Evolutionary conservation across 768 basidiomycete genomes (phyloP), one percentile per base, ranked within the genome.

Genomic region (Lanmaoa pseudosensibilis): DNA sequence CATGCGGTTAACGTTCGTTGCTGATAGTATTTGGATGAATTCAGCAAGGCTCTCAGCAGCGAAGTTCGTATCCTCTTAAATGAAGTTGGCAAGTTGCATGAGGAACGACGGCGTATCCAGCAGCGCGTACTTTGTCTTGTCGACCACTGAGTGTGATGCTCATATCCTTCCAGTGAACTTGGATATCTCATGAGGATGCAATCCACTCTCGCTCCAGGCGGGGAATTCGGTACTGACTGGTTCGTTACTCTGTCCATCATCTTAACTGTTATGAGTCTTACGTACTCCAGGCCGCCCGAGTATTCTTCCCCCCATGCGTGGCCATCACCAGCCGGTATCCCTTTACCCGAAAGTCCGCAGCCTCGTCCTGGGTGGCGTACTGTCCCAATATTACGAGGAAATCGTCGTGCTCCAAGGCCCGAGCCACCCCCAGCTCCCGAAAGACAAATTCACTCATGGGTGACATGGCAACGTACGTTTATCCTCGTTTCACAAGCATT

Each of bases 191-290:
- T 91, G 50, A 76, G 75, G 57, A 75, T 86, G 76, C 83, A 81
- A 67, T 78, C 86, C 37, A 86, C 87, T 67, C 86, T 89, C 65
- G 84, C 83, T 4, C 82, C 87, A 25, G 88, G 86, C 49, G 90
- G 88, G 47, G 85, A 87, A 69, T 91, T 85, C 61, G 85, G 88
- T 63, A n/a, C n/a, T n/a, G 83, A 86, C 44, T 89, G 90, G 90
- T 83, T 34, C 53, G 71, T 46, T 32, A 11, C n/a, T 43, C 7
- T 18, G 19, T 15, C n/a, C 27, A n/a, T 43, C 9, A 6, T 10
- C 33, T 39, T 21, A 7, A 32, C 10, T 19, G 46, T 34, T 15
- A 12, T n/a, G n/a, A n/a, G n/a, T 21, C 43, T 44, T 23, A 53
- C 21, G 32, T 34, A 21, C 32, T 18, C 11, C 48, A 77, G 77